A percentile compares a stretch with the other conserved stretches of the same genome.
Conservation (phyloP, 805 yeast genomes). For the Candida quercuum region DNA sequence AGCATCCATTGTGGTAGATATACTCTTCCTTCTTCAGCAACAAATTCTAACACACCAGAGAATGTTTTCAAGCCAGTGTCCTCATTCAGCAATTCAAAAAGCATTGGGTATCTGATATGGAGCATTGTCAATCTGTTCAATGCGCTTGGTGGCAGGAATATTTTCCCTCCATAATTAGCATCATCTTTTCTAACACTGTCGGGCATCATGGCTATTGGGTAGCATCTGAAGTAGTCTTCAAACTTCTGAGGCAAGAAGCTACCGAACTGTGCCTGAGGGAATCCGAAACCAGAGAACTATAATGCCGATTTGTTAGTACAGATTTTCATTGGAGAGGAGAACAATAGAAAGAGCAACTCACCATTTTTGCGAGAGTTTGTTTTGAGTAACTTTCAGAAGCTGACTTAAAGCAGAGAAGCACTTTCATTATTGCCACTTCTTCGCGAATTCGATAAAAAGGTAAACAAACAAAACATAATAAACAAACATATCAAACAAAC, state of each 20-base stretch:
- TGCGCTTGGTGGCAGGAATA: constrained; percentile 90
- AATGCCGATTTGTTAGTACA: constrained; percentile 1
- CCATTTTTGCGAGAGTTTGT: no score
- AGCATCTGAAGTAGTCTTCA: constrained; percentile 87
- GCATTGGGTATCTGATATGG: constrained; percentile 94
- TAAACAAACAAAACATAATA: no score
- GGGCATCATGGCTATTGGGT: constrained; percentile 83
- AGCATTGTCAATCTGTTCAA: constrained; percentile 83
- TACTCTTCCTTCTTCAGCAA: constrained; percentile 95
- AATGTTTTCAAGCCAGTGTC: constrained; percentile 60
- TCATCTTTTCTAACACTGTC: constrained; percentile 65
- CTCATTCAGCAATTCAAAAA: constrained; percentile 74
- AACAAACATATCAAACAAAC: no score
- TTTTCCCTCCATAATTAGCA: constrained; percentile 92
- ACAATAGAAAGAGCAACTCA: not conserved
- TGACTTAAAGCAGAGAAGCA: no score
- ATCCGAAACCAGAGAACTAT: constrained; percentile 31
- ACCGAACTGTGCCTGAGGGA: constrained; percentile 9
- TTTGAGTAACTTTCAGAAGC: no score
- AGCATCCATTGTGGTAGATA: constrained; percentile 98
- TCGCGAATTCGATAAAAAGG: no score
- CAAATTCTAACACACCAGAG: constrained; percentile 93
- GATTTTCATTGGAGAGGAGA: not conserved
- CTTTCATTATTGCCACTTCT: no score
- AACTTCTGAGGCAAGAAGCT: constrained; percentile 42